Evolutionary conservation across 2,329 filamentous ascomycete species (phyloP), one percentile per base, ranked within the genome.

Genomic region (Colletotrichum lini): DNA sequence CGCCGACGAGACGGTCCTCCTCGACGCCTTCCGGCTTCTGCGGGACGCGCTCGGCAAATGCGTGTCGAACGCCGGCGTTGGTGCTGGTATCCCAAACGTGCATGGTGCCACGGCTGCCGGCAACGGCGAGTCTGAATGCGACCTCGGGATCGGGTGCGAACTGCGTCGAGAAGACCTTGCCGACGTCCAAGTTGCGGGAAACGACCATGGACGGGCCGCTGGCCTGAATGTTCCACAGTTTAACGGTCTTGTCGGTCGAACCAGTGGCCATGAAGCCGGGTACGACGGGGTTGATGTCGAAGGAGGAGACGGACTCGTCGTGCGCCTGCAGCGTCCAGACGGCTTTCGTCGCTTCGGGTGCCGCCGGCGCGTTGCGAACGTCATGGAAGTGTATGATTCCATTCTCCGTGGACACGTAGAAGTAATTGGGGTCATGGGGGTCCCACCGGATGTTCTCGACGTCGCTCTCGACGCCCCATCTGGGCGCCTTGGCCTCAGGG

Each of bases 71-170:
- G 35, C 93, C 92, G 16, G 90, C 90, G 80, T 99, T 99, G 68
- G 96, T 99, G 80, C 94, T 90, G 26, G 96, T 98, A 82, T 98
- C 96, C 96, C 96, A 99, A 64, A 99, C 91, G 80, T 97, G 94
- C 79, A 98, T 91, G 45, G 90, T 90, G 56, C 96, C 96, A 84
- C 97, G 97, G 86, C 95, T 98, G 66, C 96, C 96, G 8, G 96
- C 96, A 21, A 99, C 94, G 2, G 95, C 94, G 54, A 99, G 87
- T 65, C 96, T 89, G 88, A 98, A 99, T 30, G 94, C 93, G 12
- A 98, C 95, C 82, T 96, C 94, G 44, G 91, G 82, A 79, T 99
- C 96, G 0, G 96, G 96, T 4, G 93, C 96, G 81, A 98, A 99
- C 8, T 89, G 89, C 2, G 95, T 93, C 13, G 94, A 94, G 82